phyloP scores from a whole-genome alignment of 148 eudicot species.

The Agrostemma githago region DNA sequence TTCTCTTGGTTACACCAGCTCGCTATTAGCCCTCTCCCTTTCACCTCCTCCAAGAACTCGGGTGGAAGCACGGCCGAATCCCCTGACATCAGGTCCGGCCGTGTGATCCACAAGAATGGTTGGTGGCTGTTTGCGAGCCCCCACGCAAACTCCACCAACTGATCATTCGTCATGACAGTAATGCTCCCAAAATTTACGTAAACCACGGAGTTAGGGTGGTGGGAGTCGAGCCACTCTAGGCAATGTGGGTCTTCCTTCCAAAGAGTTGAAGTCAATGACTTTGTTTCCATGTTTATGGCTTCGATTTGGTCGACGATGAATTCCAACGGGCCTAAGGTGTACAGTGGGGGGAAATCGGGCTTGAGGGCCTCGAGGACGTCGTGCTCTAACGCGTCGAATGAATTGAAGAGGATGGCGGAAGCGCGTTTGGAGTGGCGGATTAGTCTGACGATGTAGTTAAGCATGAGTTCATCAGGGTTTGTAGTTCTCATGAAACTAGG shows the following conservation, averaged over 20 bases:
- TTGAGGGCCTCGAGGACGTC: conserved; percentile 24
- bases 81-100: conserved; percentile 25
- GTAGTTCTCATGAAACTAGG: conserved; percentile 45
- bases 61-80: conserved; percentile 23
- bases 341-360: conserved; percentile 29
- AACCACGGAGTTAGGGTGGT: conserved; percentile 13
- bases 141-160: conserved; percentile 33
- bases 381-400: conserved; percentile 36
- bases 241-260: conserved; percentile 38
- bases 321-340: conserved; percentile 42
- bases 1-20: conserved; percentile 36
- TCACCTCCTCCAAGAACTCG: conserved; percentile 21
- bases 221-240: conserved; percentile 26
- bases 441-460: conserved; percentile 2
- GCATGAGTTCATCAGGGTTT: conserved; percentile 35
- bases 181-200: conserved; percentile 33
- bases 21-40: conserved; percentile 5
- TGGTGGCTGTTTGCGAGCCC: conserved; percentile 30
- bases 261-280: conserved; percentile 26
- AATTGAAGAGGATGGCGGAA: conserved; percentile 36
- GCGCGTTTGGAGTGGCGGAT: conserved; percentile 19
- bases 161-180: conserved; percentile 24
- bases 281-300: conserved; percentile 6
- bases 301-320: conserved; percentile 18
- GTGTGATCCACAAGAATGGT: conserved; percentile 33